Base-by-base conservation (phyloP, 2,329 filamentous ascomycete genomes). In the Sclerotinia spermophila region DNA sequence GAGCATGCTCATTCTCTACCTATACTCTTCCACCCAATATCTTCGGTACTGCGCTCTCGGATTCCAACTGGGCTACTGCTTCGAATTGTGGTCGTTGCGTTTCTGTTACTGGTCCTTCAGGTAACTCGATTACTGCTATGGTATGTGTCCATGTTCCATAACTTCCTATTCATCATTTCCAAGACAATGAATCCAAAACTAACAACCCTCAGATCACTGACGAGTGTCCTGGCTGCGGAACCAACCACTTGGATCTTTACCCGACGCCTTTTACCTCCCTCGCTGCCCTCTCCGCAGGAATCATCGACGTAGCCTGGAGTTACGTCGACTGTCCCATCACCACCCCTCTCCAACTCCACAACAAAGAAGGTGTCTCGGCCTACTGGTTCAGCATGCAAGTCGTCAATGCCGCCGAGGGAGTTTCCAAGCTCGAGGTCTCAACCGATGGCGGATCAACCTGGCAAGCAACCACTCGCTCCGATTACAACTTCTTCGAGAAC, bases 351-450 rank as follows among this genome's bases (percentile, higher is more conserved):
- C 74, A 81, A 60, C 81, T 88, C 35, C 82, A 84, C 78, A 86
- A 86, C 80, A 87, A 88, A 77, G 81, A 82, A 33, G 84, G 84
- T 35, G 83, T 83, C 5, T 85, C 83, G 6, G 76, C 79, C 42
- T 83, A 83, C 78, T 87, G 85, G 85, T 87, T 88, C 80, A 83
- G 82, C 62, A 88, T 89, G 83, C 89, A 91, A 78, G 87, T 90
- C 58, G 82, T 89, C 75, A 90, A 90, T 79, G 81, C 86, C 75
- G 89, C 89, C 77, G 82, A 86, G 72, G 82, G 83, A 24, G 83
- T 90, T 55, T 75, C 81, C 68, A 83, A 81, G 73, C 82, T 91
- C 35, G 87, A 90, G 74, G 87, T 90, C 71, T 87, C 85, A 71
- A 87, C 83, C 27, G 85, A 91, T 75, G 83, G 85, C 17, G 88